phyloP scores from a whole-genome alignment of 495 filamentous ascomycete genomes.

The Cudoniella acicularis region DNA sequence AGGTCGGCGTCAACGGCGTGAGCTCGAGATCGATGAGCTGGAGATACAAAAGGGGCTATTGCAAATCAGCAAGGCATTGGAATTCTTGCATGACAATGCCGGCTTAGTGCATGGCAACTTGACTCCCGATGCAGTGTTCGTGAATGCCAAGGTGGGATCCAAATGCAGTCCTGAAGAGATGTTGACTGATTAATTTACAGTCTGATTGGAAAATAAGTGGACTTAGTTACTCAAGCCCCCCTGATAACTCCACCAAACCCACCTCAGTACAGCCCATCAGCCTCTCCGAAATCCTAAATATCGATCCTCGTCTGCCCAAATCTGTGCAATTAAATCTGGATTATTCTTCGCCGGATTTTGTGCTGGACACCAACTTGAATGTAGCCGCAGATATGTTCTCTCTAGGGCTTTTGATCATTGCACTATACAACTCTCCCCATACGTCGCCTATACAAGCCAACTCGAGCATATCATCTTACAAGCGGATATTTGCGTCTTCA shows the following conservation, averaged over 20 bases:
- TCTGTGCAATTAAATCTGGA: slow-evolving; percentile 88
- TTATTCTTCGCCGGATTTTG: slow-evolving; percentile 91
- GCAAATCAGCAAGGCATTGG: slow-evolving; percentile 88
- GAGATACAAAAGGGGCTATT: slow-evolving; percentile 95
- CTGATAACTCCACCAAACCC: slow-evolving; percentile 62
- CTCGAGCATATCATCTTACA: slow-evolving; percentile 74
- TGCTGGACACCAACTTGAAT: slow-evolving; percentile 79
- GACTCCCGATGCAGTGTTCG: slow-evolving; percentile 89
- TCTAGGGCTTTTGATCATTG: slow-evolving; percentile 79
- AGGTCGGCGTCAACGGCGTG: slow-evolving; percentile 67
- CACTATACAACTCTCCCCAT: slow-evolving; percentile 92
- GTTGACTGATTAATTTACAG: slow-evolving; percentile 34
- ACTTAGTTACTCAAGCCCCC: slow-evolving; percentile 79
- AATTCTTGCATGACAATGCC: slow-evolving; percentile 96
- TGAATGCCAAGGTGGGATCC: slow-evolving; percentile 78
- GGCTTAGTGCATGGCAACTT: slow-evolving; percentile 91
- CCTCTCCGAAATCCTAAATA: slow-evolving; percentile 77
- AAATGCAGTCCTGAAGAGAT: neutral
- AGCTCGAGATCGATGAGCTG: slow-evolving; percentile 93
- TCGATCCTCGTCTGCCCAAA: slow-evolving; percentile 77
- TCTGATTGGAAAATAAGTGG: slow-evolving; percentile 98
- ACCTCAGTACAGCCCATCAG: slow-evolving; percentile 70
- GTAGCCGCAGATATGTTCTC: slow-evolving; percentile 86
- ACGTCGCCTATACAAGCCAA: slow-evolving; percentile 77
- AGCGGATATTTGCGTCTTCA: slow-evolving; percentile 70